These are phyloP conservation scores for Taphrina flavorubra DNA, from an alignment of 1,139 yeast species.

Conservation along the genomic window DNA sequence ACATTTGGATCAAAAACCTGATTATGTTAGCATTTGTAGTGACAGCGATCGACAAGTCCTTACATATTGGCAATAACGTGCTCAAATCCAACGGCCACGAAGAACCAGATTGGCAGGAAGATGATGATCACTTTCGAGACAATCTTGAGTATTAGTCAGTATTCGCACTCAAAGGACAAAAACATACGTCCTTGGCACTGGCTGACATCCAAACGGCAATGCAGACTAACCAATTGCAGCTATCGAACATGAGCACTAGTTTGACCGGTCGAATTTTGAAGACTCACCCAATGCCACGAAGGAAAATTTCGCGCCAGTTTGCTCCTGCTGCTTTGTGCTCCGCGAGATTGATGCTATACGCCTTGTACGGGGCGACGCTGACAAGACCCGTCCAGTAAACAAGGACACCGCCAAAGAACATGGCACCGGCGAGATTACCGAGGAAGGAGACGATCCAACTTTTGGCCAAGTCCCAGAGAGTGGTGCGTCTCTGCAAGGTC, in stretches of 20 bases:
- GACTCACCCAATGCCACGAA: slow-evolving; percentile 54
- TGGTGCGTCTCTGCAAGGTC: slow-evolving; percentile 43
- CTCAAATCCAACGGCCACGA: slow-evolving; percentile 74
- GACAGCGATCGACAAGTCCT: neutral
- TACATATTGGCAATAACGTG: slow-evolving; percentile 73
- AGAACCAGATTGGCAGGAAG: slow-evolving; percentile 70
- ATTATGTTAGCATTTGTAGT: neutral
- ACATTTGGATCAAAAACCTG: slow-evolving; percentile 23
- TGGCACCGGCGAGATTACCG: slow-evolving; percentile 46
- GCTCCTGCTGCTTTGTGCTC: slow-evolving; percentile 44
- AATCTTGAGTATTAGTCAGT: slow-evolving; percentile 47
- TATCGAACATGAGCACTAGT: slow-evolving; percentile 48
- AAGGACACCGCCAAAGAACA: slow-evolving; percentile 44
- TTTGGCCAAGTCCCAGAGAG: slow-evolving; percentile 41
- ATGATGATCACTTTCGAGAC: slow-evolving; percentile 75
- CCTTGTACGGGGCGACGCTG: slow-evolving; percentile 43
- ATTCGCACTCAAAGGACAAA: neutral
- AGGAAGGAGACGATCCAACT: slow-evolving; percentile 43
- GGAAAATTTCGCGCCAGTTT: slow-evolving; percentile 45
- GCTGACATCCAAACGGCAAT: slow-evolving; percentile 76
- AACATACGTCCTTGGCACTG: slow-evolving; percentile 67
- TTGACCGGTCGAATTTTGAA: neutral
- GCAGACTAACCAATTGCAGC: slow-evolving; percentile 77
- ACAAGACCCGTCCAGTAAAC: slow-evolving; percentile 45
- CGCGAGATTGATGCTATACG: slow-evolving; percentile 44